Evolutionary conservation across 2,329 filamentous ascomycete species (phyloP).

Genomic region (Massarina eburnea): DNA sequence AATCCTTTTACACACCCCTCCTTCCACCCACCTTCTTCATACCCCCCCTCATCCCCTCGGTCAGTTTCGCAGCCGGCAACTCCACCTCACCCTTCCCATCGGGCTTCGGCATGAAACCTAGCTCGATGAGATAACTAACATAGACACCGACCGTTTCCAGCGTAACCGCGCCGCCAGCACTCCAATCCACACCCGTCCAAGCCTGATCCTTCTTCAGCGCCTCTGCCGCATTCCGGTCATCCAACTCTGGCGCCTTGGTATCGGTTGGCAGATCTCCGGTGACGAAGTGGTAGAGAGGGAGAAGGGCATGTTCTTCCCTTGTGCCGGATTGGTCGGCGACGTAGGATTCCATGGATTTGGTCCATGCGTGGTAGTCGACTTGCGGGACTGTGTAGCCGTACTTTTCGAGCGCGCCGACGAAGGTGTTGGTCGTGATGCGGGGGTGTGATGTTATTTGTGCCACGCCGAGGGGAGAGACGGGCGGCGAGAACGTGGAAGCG

Average conservation of each 20-base stretch:
- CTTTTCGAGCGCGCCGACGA: slow-evolving; percentile 66
- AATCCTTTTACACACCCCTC: slow-evolving; percentile 23
- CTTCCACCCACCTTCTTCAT: slow-evolving; percentile 37
- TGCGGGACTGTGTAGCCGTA: slow-evolving; percentile 74
- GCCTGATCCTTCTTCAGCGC: slow-evolving; percentile 65
- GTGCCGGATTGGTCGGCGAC: slow-evolving; percentile 59
- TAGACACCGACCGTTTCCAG: slow-evolving; percentile 65
- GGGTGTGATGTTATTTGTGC: slow-evolving; percentile 80
- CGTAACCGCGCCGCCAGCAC: slow-evolving; percentile 58
- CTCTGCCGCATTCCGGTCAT: slow-evolving; percentile 68
- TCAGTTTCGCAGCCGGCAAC: slow-evolving; percentile 27
- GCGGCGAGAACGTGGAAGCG: slow-evolving; percentile 68
- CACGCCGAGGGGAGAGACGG: slow-evolving; percentile 59
- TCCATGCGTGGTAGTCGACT: slow-evolving; percentile 70
- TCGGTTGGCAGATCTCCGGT: slow-evolving; percentile 69
- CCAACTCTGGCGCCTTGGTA: slow-evolving; percentile 72
- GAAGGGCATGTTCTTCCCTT: slow-evolving; percentile 69
- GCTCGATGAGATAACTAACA: slow-evolving; percentile 62
- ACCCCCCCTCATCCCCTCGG: slow-evolving; percentile 36
- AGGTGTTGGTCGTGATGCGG: slow-evolving; percentile 75
- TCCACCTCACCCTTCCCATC: slow-evolving; percentile 32
- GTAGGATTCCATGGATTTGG: slow-evolving; percentile 65
- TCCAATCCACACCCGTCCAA: slow-evolving; percentile 61
- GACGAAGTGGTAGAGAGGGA: slow-evolving; percentile 72
- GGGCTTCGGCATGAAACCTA: slow-evolving; percentile 60